These are phyloP conservation scores for grape (Vitis vinifera) DNA, from an alignment of 164 flowering plant genomes.

Conservation along the genomic window ASM3070453v1 NC_081805.1:6861001-6861500, in stretches of 20 bases:
- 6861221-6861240: constrained; percentile 29
- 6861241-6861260: constrained; percentile 41
- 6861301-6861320: constrained; percentile 12
- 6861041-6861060: too few relatives aligned
- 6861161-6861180: constrained; percentile 12
- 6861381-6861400: too few relatives aligned
- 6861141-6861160: constrained; percentile 29
- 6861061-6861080: constrained; percentile 24
- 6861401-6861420: too few relatives aligned
- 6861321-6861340: not conserved
- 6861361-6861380: too few relatives aligned
- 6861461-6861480: too few relatives aligned
- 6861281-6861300: not conserved
- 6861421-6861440: too few relatives aligned
- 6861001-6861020: too few relatives aligned
- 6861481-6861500: too few relatives aligned
- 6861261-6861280: not conserved
- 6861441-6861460: too few relatives aligned
- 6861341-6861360: too few relatives aligned
- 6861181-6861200: constrained; percentile 1
- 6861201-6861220: constrained; percentile 20
- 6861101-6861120: constrained; percentile 64
- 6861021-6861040: too few relatives aligned
- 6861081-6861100: constrained; percentile 49
- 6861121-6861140: constrained; percentile 62